Base-by-base conservation (phyloP, 2,329 filamentous ascomycete species). In the Penicillium sp. region DNA sequence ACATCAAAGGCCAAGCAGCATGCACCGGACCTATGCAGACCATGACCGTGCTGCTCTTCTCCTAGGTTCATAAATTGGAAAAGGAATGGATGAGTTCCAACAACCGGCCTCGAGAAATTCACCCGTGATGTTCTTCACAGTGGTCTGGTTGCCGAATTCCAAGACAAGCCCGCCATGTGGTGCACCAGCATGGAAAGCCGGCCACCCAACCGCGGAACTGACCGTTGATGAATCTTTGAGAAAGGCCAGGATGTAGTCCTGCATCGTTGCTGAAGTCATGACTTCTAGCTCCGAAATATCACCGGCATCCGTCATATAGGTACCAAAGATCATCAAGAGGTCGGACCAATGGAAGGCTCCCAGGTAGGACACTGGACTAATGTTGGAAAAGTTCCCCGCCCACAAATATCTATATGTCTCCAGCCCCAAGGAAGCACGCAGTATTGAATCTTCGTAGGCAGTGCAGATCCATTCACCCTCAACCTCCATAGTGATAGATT, bases 301-400 rank as follows among this genome's bases (percentile, higher is more conserved):
- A 8, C 60, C 58, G 5, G 50, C 39, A 37, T 58, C 52, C 16
- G 60, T 53, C 14, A 55, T 45, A 31, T 65, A 62, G 1, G 60
- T 60, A 2, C 66, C 66, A 19, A 68, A 67, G 29, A 64, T 59
- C 56, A 68, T 60, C 10, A 61, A 46, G 6, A 68, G 47, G 33
- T 68, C 66, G 5, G 67, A 65, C 41, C 67, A 69, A 55, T 80
- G 78, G 49, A 75, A 80, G 1, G 76, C 77, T 10, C 77, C 77
- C 47, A 79, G 68, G 75, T 77, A 80, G 2, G 65, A 56, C 26
- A 65, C 64, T 0, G 72, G 72, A 13, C 70, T 68, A 33, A 79
- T 70, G 55, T 79, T 79, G 19, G 73, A 65, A 59, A 76, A 79
- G 52, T 75, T 53, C 45, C 75, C 77, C 2, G 69, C 69, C 58